Evolutionary conservation across 2,329 filamentous ascomycete species (phyloP).

Genomic region (Pyrenochaeta sp.): DNA sequence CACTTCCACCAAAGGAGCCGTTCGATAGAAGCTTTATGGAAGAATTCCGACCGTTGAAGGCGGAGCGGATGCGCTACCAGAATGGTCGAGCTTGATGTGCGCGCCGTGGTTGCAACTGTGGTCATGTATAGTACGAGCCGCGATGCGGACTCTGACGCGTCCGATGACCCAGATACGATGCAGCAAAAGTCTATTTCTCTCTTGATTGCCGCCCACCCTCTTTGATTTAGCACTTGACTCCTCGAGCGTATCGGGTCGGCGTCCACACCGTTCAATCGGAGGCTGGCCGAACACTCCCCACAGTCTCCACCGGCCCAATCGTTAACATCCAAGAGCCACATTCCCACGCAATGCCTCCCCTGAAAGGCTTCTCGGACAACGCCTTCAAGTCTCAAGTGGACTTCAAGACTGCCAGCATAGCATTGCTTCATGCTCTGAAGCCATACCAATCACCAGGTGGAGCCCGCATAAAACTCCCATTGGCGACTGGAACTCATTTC

Average conservation of each 20-base stretch:
- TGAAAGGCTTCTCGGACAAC: constrained; percentile 41
- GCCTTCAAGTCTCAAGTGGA: constrained; percentile 32
- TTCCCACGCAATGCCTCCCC: constrained; percentile 33
- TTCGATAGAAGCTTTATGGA: not conserved
- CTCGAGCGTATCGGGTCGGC: no score
- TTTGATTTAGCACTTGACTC: no score
- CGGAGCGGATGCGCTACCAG: constrained; percentile 1
- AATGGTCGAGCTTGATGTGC: not conserved
- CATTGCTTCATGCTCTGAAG: constrained; percentile 34
- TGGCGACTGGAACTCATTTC: constrained; percentile 46
- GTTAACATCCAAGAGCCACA: not conserved
- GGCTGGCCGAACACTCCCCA: no score
- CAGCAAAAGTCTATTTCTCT: no score
- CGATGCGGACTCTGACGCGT: not conserved
- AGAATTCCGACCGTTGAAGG: not conserved
- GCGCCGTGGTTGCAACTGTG: not conserved
- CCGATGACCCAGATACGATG: not conserved
- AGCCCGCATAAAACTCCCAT: constrained; percentile 40
- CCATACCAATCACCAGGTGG: constrained; percentile 43
- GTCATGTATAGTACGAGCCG: not conserved
- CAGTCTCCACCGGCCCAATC: not conserved
- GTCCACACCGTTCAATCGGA: no score
- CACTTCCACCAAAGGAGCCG: not conserved
- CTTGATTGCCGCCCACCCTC: no score
- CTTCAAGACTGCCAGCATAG: constrained; percentile 31